phyloP scores from a whole-genome alignment of 108 stramenopile genomes.

The Phaeodactylum tricornutum region DNA sequence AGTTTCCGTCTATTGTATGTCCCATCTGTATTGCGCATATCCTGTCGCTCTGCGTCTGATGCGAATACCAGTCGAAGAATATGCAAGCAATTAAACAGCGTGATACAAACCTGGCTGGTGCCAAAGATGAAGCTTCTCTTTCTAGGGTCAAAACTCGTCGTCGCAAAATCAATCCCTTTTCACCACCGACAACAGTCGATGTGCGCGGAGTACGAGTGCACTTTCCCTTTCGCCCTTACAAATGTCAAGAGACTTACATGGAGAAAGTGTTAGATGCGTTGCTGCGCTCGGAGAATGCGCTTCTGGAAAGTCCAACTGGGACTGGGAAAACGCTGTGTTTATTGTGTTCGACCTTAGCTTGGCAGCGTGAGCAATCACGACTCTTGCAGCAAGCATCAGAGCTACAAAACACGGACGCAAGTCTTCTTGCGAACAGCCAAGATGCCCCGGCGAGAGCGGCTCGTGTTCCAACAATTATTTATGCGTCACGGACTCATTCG shows the following conservation, averaged over 20 bases:
- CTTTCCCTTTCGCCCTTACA: slow-evolving; percentile 95
- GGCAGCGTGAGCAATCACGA: slow-evolving; percentile 63
- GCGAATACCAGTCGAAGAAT: too few relatives aligned
- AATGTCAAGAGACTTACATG: slow-evolving; percentile 93
- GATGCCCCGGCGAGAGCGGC: not conserved
- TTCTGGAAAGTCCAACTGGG: slow-evolving; percentile 88
- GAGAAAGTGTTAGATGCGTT: slow-evolving; percentile 77
- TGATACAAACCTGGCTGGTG: too few relatives aligned
- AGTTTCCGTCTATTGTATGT: too few relatives aligned
- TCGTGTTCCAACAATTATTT: slow-evolving; percentile 77
- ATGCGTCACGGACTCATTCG: slow-evolving; percentile 95
- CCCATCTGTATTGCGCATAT: too few relatives aligned
- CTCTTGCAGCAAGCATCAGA: not conserved
- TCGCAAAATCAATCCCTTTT: slow-evolving; percentile 6
- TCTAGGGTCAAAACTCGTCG: too few relatives aligned
- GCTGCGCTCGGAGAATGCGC: slow-evolving; percentile 51
- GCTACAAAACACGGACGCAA: not conserved
- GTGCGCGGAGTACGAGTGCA: slow-evolving; percentile 69
- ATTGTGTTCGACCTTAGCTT: slow-evolving; percentile 73
- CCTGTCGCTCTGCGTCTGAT: too few relatives aligned
- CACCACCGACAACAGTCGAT: slow-evolving; percentile 50
- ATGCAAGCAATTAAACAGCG: too few relatives aligned
- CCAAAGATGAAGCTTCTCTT: too few relatives aligned
- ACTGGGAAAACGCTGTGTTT: slow-evolving; percentile 89
- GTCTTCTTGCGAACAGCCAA: not conserved